Percentiles rank a stretch among this genome's conserved stretches.
phyloP scores from a whole-genome alignment of 345 rosid species.

The Populus davidiana region DNA sequence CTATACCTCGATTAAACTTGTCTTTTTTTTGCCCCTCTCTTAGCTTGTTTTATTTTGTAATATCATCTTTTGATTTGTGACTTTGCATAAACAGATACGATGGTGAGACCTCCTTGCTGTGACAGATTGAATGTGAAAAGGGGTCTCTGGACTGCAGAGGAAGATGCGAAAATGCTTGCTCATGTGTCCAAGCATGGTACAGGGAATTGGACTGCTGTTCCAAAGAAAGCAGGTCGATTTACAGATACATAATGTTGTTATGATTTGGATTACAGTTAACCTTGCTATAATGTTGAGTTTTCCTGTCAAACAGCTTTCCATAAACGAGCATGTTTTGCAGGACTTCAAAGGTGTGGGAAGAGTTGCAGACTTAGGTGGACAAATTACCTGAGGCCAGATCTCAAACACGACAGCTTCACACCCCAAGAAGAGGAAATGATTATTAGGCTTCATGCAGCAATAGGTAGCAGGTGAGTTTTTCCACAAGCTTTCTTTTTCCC shows the following conservation, averaged over 20 bases:
- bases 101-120: constrained; percentile 39
- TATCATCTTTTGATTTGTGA: not conserved
- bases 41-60: not conserved
- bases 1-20: not conserved
- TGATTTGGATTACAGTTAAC: too few relatives aligned
- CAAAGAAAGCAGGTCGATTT: constrained; percentile 26
- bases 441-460: constrained; percentile 79
- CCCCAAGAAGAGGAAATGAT: constrained; percentile 83
- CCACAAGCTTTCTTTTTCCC: not conserved
- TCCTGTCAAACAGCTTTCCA: not conserved
- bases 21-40: not conserved
- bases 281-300: not conserved
- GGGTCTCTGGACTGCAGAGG: constrained; percentile 58
- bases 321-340: constrained; percentile 25
- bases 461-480: constrained; percentile 70
- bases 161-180: constrained; percentile 58
- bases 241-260: too few relatives aligned
- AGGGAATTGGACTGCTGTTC: constrained; percentile 53
- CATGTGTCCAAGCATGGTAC: constrained; percentile 58
- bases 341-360: constrained; percentile 72
- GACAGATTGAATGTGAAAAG: constrained; percentile 39
- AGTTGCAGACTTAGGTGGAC: constrained; percentile 79
- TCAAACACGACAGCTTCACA: constrained; percentile 65
- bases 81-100: not conserved
- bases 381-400: constrained; percentile 57